Base-by-base conservation (phyloP, 352 stramenopile genomes). In the Sclerospora graminicola region DNA sequence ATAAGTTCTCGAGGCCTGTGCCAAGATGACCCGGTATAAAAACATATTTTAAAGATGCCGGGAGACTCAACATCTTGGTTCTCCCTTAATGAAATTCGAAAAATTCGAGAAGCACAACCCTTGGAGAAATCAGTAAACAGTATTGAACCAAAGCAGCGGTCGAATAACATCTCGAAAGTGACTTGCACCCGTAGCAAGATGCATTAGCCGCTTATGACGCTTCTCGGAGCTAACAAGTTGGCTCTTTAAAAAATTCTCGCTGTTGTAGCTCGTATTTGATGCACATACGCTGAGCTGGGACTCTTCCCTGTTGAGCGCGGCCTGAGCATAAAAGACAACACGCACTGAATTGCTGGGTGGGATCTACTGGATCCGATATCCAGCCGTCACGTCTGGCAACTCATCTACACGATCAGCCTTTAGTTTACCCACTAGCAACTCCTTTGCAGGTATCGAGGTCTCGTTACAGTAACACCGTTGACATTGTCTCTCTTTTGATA, bases 101-200 rank as follows among this genome's bases (percentile, higher is more conserved):
- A n/a, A n/a, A n/a, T n/a, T n/a, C n/a, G n/a, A n/a, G n/a, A n/a
- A n/a, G n/a, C n/a, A n/a, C n/a, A n/a, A n/a, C n/a, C n/a, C n/a
- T n/a, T n/a, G n/a, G n/a, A n/a, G n/a, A n/a, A n/a, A n/a, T n/a
- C n/a, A n/a, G n/a, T 73, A 45, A 13, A 68, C 43, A n/a, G 58
- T 44, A 84, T 72, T 4, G 63, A 55, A n/a, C 69, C 72, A 20
- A 88, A 67, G 5, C 75, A 68, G 0, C 68, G 69, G 60, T 1
- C 68, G 68, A 10, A 88, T 60, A 9, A 85, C 43, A 7, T 63
- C 58, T 4, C 66, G 59, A 5, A 86, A 40, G 1, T 61, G 52
- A 10, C 54, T 61, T 0, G 54, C 55, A 44, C 60, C 63, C 2
- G 47, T 52, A 28, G 66, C 66, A 30, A 79, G 44, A 5, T 47